Base-by-base conservation (phyloP, 148 eudicot genomes). In the Camellia sinensis region DNA sequence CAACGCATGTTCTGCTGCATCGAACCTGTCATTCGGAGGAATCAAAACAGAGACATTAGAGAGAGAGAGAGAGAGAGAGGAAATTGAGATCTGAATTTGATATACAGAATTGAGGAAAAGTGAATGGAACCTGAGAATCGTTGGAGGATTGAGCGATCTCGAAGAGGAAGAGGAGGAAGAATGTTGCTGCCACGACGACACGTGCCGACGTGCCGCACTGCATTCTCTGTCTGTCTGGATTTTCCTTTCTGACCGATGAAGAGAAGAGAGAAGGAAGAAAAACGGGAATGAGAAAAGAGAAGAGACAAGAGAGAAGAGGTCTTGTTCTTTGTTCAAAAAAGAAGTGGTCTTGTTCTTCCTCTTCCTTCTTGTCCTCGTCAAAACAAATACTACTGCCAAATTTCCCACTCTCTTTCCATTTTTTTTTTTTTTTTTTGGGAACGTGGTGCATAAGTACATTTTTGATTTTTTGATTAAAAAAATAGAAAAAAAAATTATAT, bases 1-100 rank as follows among this genome's bases (percentile, higher is more conserved):
- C 90, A 12, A 92, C 79, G 64, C 98, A 95, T 56, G 74, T 86
- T 81, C 61, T 90, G 90, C 98, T 95, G 88, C 98, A 95, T 71
- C 82, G 75, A 79, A 87, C 86, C 97, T 95, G 87, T 29, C 48
- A 85, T 79, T 67, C 56, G 37, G 37, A 80, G 21, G 60, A 61
- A 79, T 52, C 53, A 12, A 15, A 56, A 77, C 41, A 5, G 21
- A 4, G 10, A 5, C 14, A 80, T 21, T 62, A 3, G 6, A 41
- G 46, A 63, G 2, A 21, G 21, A 40, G 15, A 41, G 22, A 45
- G 17, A 80, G 44, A 48, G 40, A 71, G 29, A 71, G 74, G 22
- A 2, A 52, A 18, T 71, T 71, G 56, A 71, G 74, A 48, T 71
- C 57, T 15, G 14, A 19, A 19, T 53, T 73, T 54, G 62, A 73